Evolutionary conservation across 1,284 basidiomycete genomes (phyloP).

Genomic region (Sanghuangporus baumii): DNA sequence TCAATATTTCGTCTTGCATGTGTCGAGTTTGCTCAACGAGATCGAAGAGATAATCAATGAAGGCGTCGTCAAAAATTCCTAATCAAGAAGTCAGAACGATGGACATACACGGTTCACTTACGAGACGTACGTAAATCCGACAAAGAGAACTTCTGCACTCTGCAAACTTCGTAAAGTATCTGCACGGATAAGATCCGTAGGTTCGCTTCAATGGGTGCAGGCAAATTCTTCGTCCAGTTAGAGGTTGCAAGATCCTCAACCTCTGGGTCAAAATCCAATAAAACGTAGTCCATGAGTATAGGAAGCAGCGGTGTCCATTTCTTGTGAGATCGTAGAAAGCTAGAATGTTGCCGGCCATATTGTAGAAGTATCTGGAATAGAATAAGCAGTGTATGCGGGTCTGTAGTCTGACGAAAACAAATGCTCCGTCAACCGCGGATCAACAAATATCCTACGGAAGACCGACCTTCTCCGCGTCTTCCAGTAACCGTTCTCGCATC

Average conservation of each 20-base stretch:
- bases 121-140: conserved; percentile 65
- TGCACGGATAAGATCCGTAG: conserved; percentile 66
- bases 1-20: conserved; percentile 87
- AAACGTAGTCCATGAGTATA: conserved; percentile 73
- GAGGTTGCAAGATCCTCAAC: conserved; percentile 46
- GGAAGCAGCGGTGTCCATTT: conserved; percentile 82
- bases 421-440: conserved; percentile 13
- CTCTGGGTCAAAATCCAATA: conserved; percentile 64
- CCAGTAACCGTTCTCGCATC: conserved; percentile 75
- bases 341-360: conserved; percentile 65
- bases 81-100: conserved; percentile 9
- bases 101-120: background rate
- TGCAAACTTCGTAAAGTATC: conserved; percentile 86
- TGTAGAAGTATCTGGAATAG: conserved; percentile 73
- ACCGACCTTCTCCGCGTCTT: conserved; percentile 65
- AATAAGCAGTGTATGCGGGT: conserved; percentile 82
- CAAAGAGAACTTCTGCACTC: conserved; percentile 76
- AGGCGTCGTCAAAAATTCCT: conserved; percentile 78
- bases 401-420: conserved; percentile 56
- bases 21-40: conserved; percentile 89
- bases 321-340: conserved; percentile 72
- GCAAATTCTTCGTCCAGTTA: conserved; percentile 34
- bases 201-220: conserved; percentile 75
- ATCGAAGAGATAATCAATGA: conserved; percentile 90
- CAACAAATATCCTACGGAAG: conserved; percentile 10